Base-by-base conservation (phyloP, 306 rosid genomes). In the Alnus rubra region DNA sequence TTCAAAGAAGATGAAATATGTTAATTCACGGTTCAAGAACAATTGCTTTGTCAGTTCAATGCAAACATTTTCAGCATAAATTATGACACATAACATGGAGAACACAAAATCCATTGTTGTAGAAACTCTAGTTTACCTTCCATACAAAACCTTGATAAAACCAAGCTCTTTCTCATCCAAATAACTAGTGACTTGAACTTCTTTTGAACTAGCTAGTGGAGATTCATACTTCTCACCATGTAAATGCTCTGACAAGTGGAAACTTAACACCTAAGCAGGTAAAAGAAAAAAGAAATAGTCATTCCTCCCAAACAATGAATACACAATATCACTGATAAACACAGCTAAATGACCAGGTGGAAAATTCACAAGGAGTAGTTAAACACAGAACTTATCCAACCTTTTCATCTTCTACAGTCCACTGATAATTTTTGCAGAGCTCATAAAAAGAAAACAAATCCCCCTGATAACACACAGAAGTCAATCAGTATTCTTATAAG, bases 381-480 rank as follows among this genome's bases (percentile, higher is more conserved):
- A 63, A 12, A 69, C 45, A 48, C 11, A 10, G 56, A 76, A 76
- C 59, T 44, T 48, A 16, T 71, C 82, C 45, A 69, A 93, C 98
- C 97, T 89, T 88, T 76, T 88, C 92, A 86, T 94, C 97, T 80
- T 89, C 98, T 69, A 91, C 68, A 73, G 89, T 91, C 98, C 98
- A 94, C 77, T 67, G 92, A 89, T 89, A 94, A 80, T 83, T 87
- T 86, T 83, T 88, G 89, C 98, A 94, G 52, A 89, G 93, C 87
- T 92, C 97, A 77, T 94, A 92, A 81, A 92, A 88, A 63, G 98
- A 92, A 88, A 92, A 91, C 73, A 91, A 68, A 76, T 84, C 87
- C 55, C 98, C 98, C 97, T 93, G 91, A 51, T 63, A 85, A 82
- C 44, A 78, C 37, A 76, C 45, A 75, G 62, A 55, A 74, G 78